Conservation (phyloP, 2,329 filamentous ascomycete genomes). For the Ascochyta lentis region DNA sequence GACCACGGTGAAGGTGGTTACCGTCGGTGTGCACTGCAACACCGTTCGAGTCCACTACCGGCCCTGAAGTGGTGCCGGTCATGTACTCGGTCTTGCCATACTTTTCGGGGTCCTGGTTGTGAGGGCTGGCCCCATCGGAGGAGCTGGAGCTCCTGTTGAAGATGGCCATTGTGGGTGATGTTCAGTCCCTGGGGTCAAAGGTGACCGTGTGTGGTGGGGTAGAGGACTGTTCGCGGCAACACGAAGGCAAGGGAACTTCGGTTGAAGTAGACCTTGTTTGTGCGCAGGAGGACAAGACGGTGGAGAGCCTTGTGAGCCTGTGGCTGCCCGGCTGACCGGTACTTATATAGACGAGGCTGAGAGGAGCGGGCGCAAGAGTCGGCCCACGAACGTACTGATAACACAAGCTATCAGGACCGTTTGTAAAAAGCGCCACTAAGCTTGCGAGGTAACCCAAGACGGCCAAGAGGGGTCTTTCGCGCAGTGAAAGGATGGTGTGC, state of each 20-base stretch:
- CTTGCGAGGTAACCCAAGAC: slow-evolving; percentile 29
- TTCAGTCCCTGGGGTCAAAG: slow-evolving; percentile 1
- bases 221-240: slow-evolving; percentile 20
- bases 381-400: slow-evolving; percentile 20
- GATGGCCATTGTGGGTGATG: slow-evolving; percentile 31
- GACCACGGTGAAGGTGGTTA: slow-evolving; percentile 58
- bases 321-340: slow-evolving; percentile 25
- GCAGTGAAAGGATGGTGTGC: slow-evolving; percentile 24
- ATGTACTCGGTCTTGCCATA: slow-evolving; percentile 32
- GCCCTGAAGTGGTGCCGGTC: slow-evolving; percentile 18
- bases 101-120: slow-evolving; percentile 30
- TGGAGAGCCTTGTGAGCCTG: slow-evolving; percentile 26
- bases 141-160: slow-evolving; percentile 38
- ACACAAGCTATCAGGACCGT: slow-evolving; percentile 26
- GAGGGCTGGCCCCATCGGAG: slow-evolving; percentile 38
- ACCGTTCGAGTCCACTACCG: slow-evolving; percentile 31
- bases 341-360: slow-evolving; percentile 26
- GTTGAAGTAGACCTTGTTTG: slow-evolving; percentile 19
- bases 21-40: slow-evolving; percentile 36
- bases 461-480: slow-evolving; percentile 25
- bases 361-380: slow-evolving; percentile 12
- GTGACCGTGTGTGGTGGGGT: slow-evolving; percentile 10
- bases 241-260: slow-evolving; percentile 15
- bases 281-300: slow-evolving; percentile 23
- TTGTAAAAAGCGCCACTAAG: slow-evolving; percentile 20